Evolutionary conservation across 2,329 filamentous ascomycete species (phyloP), one percentile per base, ranked within the genome.

Genomic region (Cytospora leucostoma): DNA sequence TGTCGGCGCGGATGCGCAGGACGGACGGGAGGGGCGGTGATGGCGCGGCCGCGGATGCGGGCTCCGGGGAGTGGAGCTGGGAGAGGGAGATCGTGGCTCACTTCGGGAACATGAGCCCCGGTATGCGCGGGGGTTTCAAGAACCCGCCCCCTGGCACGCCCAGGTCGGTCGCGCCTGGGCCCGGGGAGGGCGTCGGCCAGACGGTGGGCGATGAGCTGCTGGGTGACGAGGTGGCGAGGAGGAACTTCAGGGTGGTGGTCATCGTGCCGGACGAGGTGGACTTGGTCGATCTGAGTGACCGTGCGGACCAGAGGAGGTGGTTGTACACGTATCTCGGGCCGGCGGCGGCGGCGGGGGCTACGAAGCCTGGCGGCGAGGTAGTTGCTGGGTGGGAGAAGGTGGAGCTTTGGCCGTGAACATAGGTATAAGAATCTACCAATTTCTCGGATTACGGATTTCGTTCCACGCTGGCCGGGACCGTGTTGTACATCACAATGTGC

Each of bases 41-140:
- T 33, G 52, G 33, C 12, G 34, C 40, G 10, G 59, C 57, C 4
- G 49, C 44, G 7, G 61, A 65, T 4, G 54, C 19, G 17, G 40
- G 37, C 77, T 76, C 13, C 51, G 74, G 73, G 17, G 76, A 79
- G 1, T 97, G 93, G 92, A 89, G 84, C 68, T 97, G 92, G 89
- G 78, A 79, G 54, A 88, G 81, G 67, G 93, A 97, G 77, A 75
- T 97, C 44, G 93, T 91, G 57, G 91, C 86, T 56, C 91, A 95
- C 74, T 98, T 97, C 83, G 94, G 92, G 21, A 97, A 97, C 74
- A 77, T 95, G 69, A 89, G 85, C 68, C 94, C 94, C 7, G 79
- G 81, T 1, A 92, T 97, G 87, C 84, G 93, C 73, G 90, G 89
- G 11, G 83, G 85, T 10, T 93, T 93, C 74, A 88, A 86, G 75